A percentile compares a stretch with the other conserved stretches of the same genome.
phyloP scores from a whole-genome alignment of 2,329 filamentous ascomycete genomes.

The Anthostomella pinea region DNA sequence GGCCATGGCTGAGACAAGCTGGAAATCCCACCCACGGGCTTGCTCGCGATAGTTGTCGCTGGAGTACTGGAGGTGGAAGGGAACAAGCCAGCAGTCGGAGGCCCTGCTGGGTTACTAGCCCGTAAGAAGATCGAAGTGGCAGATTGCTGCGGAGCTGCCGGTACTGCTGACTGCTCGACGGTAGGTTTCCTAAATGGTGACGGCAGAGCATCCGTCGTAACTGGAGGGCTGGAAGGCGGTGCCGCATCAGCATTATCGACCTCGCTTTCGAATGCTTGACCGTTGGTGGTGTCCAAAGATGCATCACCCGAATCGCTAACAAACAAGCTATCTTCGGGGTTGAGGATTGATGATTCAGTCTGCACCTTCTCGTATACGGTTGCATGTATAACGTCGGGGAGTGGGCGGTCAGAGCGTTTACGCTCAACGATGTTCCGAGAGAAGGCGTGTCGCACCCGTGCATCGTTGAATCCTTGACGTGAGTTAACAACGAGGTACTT shows the following conservation, averaged over 20 bases:
- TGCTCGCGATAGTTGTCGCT: no score
- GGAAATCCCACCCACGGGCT: no score
- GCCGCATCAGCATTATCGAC: slow-evolving; percentile 10
- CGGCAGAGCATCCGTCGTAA: slow-evolving; percentile 2
- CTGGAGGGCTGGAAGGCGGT: slow-evolving; percentile 6
- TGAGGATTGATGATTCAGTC: background rate
- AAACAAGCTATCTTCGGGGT: slow-evolving; percentile 26
- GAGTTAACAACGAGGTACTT: slow-evolving; percentile 45
- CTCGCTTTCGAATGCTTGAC: slow-evolving; percentile 8
- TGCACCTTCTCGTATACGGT: slow-evolving; percentile 43
- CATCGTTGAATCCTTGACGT: slow-evolving; percentile 43
- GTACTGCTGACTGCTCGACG: background rate
- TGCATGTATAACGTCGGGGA: slow-evolving; percentile 55
- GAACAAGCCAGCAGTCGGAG: no score
- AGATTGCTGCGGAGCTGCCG: no score
- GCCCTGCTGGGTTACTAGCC: no score
- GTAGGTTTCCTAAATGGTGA: slow-evolving; percentile 3
- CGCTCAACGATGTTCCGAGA: slow-evolving; percentile 56
- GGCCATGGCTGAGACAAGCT: no score
- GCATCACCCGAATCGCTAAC: slow-evolving; percentile 19
- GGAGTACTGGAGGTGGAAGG: no score
- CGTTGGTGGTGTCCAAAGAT: slow-evolving; percentile 2
- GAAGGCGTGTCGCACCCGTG: slow-evolving; percentile 53
- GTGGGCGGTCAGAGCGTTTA: slow-evolving; percentile 51
- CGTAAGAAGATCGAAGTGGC: slow-evolving; percentile 5